Evolutionary conservation across 1,284 basidiomycete species (phyloP).

Genomic region (Apiotrichum akiyoshidainum): DNA sequence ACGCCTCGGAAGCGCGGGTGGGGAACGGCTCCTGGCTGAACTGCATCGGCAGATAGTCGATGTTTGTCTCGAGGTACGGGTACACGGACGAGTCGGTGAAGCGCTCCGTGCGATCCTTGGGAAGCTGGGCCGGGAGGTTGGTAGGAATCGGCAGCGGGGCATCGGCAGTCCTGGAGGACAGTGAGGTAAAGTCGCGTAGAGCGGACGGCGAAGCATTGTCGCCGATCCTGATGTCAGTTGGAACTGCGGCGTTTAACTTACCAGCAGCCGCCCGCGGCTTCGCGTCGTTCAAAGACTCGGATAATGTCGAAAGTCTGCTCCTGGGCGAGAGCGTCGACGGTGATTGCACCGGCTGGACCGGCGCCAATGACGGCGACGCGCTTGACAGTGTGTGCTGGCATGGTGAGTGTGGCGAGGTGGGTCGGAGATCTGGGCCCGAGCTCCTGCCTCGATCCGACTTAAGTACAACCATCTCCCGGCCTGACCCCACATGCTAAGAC

Average conservation of each 20-base stretch:
- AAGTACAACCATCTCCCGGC: too few species aligned
- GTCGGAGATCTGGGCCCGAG: too few species aligned
- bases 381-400: constrained; percentile 13
- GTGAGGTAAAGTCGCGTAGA: constrained; percentile 4
- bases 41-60: constrained; percentile 9
- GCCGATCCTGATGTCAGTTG: constrained; percentile 8
- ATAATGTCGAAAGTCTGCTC: constrained; percentile 31
- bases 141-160: constrained; percentile 5
- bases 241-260: neutral
- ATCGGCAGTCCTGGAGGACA: constrained; percentile 9
- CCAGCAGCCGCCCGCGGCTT: constrained; percentile 55
- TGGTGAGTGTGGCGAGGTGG: neutral
- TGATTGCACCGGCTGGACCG: constrained; percentile 30
- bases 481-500: too few species aligned
- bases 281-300: constrained; percentile 54
- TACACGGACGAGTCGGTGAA: constrained; percentile 11
- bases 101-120: neutral
- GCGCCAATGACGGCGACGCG: constrained; percentile 37
- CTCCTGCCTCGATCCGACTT: too few species aligned
- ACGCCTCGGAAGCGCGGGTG: neutral
- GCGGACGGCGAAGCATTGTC: constrained; percentile 4
- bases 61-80: constrained; percentile 17
- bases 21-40: constrained; percentile 13
- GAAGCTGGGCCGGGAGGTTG: constrained; percentile 1
- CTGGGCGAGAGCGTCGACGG: constrained; percentile 45